Evolutionary conservation across 495 filamentous ascomycete species (phyloP), one percentile per base, ranked within the genome.

Genomic region (Aspergillus nanangensis): DNA sequence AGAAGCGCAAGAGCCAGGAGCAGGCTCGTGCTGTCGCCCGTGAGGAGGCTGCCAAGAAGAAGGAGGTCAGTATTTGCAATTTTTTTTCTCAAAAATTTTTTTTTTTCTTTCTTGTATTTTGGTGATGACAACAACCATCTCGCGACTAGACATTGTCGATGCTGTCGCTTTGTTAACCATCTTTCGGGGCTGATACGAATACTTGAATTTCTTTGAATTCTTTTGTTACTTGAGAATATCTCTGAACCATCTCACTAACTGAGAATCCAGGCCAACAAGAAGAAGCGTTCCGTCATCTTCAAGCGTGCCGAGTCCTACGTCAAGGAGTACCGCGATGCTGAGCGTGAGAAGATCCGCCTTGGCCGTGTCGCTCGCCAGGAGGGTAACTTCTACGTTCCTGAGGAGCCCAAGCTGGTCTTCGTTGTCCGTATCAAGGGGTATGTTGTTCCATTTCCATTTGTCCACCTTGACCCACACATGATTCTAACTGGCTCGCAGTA

Each of bases 1-100:
- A 96, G 87, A 98, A 98, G 87, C 90, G 93, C 81, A 98, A 97
- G 89, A 86, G 81, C 71, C 92, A 96, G 77, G 93, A 98, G 83
- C 95, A 96, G 82, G 87, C 89, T 63, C 84, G 89, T 64, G 92
- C 92, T 72, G 86, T 90, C 69, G 81, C 81, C 59, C 71, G 81
- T 55, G 83, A 84, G 50, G 88, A 91, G 67, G 71, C 82, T 48
- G 78, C 87, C 69, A 81, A 92, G 77, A 86, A 82, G 75, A 95
- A 90, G 79, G 81, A 89, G 82, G 93, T 97, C 65, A 63, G 88
- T 84, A 56, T 39, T 45, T 46, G 36, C 18, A 33, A 42, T 37
- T 33, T 46, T 49, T 48, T 43, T 45, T 29, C 25, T 29, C 11
- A 29, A 11, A 29, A 7, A 7, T 29, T 41, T 51, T 31, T 32